Evolutionary conservation across 75 land plant genomes (phyloP).

Genomic region (Pinus tabuliformis): DNA sequence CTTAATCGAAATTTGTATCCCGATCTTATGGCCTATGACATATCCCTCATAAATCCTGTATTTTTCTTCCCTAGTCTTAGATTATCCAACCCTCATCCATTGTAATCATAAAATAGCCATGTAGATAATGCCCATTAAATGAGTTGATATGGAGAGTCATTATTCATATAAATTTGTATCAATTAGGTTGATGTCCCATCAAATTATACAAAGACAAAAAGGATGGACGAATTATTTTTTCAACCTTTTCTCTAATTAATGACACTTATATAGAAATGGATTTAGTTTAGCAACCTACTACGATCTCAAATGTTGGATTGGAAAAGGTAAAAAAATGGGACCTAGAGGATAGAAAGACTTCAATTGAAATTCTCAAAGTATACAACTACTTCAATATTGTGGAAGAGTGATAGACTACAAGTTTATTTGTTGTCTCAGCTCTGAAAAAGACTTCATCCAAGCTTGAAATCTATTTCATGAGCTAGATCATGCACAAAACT

Average conservation of each 20-base stretch:
- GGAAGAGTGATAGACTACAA: slow-evolving; percentile 50
- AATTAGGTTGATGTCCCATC: too few relatives aligned
- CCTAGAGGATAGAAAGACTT: slow-evolving; percentile 28
- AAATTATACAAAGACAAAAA: background rate
- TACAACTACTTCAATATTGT: slow-evolving; percentile 38
- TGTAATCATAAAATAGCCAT: too few relatives aligned
- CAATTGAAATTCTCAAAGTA: slow-evolving; percentile 30
- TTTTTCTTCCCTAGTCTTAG: too few relatives aligned
- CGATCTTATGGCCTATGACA: too few relatives aligned
- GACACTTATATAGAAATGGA: background rate
- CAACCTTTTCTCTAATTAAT: background rate
- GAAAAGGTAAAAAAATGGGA: slow-evolving; percentile 74
- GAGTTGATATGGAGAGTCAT: too few relatives aligned
- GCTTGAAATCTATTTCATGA: slow-evolving; percentile 54
- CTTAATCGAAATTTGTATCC: too few relatives aligned
- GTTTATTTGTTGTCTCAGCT: slow-evolving; percentile 39
- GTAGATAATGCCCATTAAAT: too few relatives aligned
- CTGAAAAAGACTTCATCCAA: slow-evolving; percentile 64
- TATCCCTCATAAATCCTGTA: too few relatives aligned
- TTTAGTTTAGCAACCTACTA: slow-evolving; percentile 23
- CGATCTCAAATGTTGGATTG: slow-evolving; percentile 42
- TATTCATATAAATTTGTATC: too few relatives aligned
- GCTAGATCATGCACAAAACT: slow-evolving; percentile 55
- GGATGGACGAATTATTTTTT: background rate
- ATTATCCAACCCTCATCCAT: too few relatives aligned